phyloP scores from a whole-genome alignment of 768 basidiomycete genomes.

The Trametes cubensis region DNA sequence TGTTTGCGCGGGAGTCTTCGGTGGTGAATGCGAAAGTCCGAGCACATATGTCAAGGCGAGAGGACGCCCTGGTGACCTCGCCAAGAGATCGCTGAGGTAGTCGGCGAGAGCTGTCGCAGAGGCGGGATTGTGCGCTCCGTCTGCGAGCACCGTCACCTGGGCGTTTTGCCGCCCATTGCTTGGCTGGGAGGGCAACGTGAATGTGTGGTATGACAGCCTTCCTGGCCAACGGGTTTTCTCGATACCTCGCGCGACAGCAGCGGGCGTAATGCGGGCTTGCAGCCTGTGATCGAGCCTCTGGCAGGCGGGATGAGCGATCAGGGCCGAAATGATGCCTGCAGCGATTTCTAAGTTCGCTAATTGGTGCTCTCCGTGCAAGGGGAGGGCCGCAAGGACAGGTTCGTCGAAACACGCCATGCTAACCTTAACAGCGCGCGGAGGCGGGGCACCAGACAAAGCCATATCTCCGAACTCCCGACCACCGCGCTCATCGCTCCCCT shows the following conservation, averaged over 20 bases:
- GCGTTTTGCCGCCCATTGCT: not conserved
- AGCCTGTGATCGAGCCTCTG: conserved; percentile 45
- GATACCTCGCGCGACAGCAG: conserved; percentile 61
- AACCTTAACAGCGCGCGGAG: conserved; percentile 46
- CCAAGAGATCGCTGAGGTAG: conserved; percentile 56
- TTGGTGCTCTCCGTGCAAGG: conserved; percentile 83
- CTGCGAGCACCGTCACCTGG: conserved; percentile 61
- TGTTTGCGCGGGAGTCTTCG: conserved; percentile 76
- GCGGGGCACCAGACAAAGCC: conserved; percentile 30
- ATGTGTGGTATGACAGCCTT: conserved; percentile 69
- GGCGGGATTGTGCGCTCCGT: conserved; percentile 93
- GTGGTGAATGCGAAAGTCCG: conserved; percentile 83
- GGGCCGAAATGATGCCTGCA: conserved; percentile 69
- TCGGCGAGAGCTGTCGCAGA: conserved; percentile 67
- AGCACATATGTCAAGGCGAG: conserved; percentile 70
- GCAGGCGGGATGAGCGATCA: conserved; percentile 55
- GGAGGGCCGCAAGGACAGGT: conserved; percentile 53
- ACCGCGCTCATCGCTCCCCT: conserved; percentile 41
- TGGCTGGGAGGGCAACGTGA: conserved; percentile 30
- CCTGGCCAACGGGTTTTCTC: conserved; percentile 73
- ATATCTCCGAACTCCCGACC: conserved; percentile 33
- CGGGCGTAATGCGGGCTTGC: conserved; percentile 47
- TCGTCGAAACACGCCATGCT: conserved; percentile 47
- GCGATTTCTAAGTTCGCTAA: conserved; percentile 82
- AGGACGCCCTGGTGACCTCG: conserved; percentile 31